Percentiles rank a stretch among this genome's conserved stretches.
These are phyloP conservation scores for Eremothecium gossypii DNA, from an alignment of 1,139 yeast species.

Conservation along the genomic window DNA sequence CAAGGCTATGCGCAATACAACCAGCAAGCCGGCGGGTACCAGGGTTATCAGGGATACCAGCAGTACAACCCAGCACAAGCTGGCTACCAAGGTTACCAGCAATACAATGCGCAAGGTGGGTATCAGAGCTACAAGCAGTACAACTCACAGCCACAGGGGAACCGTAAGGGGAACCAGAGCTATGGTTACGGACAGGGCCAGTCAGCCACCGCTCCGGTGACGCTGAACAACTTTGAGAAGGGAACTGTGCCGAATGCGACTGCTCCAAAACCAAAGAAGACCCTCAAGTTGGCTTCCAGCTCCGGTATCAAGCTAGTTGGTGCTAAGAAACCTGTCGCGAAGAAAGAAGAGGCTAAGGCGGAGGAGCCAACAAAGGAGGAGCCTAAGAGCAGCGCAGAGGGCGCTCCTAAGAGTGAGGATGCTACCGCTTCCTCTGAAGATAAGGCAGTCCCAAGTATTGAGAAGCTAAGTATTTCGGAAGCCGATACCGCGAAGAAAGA, in stretches of 20 bases:
- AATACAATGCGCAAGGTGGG: constrained; percentile 24
- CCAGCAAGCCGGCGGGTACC: constrained; percentile 27
- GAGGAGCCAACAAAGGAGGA: constrained; percentile 24
- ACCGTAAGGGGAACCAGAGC: constrained; percentile 19
- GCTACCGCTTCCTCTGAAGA: constrained; percentile 10
- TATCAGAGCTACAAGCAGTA: constrained; percentile 30
- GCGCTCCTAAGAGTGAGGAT: constrained; percentile 9
- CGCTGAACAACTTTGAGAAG: constrained; percentile 79
- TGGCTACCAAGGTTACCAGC: constrained; percentile 26
- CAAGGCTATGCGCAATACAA: constrained; percentile 18
- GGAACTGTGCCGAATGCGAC: constrained; percentile 32
- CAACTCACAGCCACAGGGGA: constrained; percentile 20
- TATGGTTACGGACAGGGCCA: constrained; percentile 11
- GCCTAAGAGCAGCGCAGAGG: constrained; percentile 20
- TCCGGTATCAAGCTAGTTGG: constrained; percentile 62
- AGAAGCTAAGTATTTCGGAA: constrained; percentile 13
- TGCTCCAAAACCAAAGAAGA: constrained; percentile 45
- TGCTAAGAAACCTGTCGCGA: constrained; percentile 37
- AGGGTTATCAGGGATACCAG: constrained; percentile 30
- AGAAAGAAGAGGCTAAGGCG: constrained; percentile 28
- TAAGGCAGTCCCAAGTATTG: constrained; percentile 12
- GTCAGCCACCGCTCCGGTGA: constrained; percentile 50
- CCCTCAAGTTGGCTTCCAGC: constrained; percentile 56
- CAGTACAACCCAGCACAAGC: constrained; percentile 10
- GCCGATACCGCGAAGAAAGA: constrained; percentile 15